Conservation (phyloP, 352 stramenopile species). For the Phytopythium litorale region DNA sequence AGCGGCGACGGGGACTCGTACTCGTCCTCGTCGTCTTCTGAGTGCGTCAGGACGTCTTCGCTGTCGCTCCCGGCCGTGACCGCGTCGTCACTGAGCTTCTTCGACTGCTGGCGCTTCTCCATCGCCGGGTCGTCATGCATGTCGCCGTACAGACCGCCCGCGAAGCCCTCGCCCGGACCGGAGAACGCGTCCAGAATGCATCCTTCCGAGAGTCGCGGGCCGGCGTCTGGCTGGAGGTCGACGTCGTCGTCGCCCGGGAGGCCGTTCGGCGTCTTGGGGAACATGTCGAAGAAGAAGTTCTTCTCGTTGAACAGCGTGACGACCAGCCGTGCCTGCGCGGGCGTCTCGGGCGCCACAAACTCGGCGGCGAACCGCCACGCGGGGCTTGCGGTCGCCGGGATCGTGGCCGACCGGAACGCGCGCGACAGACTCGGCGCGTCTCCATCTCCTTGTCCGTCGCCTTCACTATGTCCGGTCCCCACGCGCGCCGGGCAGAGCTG, state of each 20-base stretch:
- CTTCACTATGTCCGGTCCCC: not conserved
- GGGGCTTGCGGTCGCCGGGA: slow-evolving; percentile 28
- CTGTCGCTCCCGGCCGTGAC: slow-evolving; percentile 36
- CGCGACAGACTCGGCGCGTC: slow-evolving; percentile 9
- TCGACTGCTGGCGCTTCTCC: not conserved
- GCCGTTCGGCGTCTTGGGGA: slow-evolving; percentile 25
- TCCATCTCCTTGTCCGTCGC: not conserved
- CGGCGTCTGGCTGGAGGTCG: not conserved
- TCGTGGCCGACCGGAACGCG: slow-evolving; percentile 25
- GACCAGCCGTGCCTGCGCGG: slow-evolving; percentile 17
- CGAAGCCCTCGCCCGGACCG: not conserved
- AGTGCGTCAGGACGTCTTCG: slow-evolving; percentile 43
- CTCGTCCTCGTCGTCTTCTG: slow-evolving; percentile 39
- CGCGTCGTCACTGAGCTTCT: slow-evolving; percentile 6
- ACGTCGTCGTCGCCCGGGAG: not conserved
- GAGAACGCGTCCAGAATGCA: slow-evolving; percentile 6
- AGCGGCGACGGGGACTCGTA: not conserved
- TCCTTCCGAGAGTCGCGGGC: not conserved
- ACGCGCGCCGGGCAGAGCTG: slow-evolving; percentile 16
- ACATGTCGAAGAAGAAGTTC: slow-evolving; percentile 87
- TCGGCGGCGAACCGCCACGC: slow-evolving; percentile 43
- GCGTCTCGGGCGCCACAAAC: slow-evolving; percentile 22
- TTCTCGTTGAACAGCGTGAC: slow-evolving; percentile 70
- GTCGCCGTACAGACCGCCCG: slow-evolving; percentile 1
- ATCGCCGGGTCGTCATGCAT: not conserved